Percentiles rank a stretch among this genome's conserved stretches.
phyloP scores from a whole-genome alignment of 2,329 filamentous ascomycete species.

The Sarocladium oryzae region DNA sequence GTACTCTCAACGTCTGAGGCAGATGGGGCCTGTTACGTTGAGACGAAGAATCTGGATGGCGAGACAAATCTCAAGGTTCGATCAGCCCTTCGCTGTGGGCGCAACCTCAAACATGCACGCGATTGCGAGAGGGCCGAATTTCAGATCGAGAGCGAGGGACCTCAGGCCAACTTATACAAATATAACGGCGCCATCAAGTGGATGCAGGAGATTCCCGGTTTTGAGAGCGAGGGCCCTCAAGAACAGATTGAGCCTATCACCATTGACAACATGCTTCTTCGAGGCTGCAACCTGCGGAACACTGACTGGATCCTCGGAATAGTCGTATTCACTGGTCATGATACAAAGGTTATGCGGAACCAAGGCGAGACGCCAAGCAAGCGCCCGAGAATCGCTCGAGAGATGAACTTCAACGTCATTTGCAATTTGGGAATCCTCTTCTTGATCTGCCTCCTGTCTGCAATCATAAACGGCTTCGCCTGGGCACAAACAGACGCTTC shows the following conservation, averaged over 20 bases:
- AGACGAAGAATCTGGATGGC: constrained; percentile 96
- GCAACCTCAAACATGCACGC: constrained; percentile 75
- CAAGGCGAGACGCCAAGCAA: constrained; percentile 93
- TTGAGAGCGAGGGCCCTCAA: constrained; percentile 54
- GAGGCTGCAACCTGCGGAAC: constrained; percentile 89
- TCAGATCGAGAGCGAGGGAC: constrained; percentile 79
- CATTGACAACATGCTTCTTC: constrained; percentile 91
- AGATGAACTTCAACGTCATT: constrained; percentile 94
- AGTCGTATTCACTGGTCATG: constrained; percentile 88
- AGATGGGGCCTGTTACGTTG: constrained; percentile 92
- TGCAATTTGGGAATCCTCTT: constrained; percentile 93
- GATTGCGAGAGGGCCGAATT: constrained; percentile 92
- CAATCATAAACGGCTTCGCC: constrained; percentile 74
- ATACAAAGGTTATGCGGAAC: constrained; percentile 99
- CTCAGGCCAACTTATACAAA: constrained; percentile 90
- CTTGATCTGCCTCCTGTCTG: constrained; percentile 80
- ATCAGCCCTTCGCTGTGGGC: constrained; percentile 80
- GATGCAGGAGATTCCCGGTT: constrained; percentile 64
- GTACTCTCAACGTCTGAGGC: constrained; percentile 88
- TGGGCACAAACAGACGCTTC: constrained; percentile 74
- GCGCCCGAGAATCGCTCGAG: constrained; percentile 80
- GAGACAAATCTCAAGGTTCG: constrained; percentile 97
- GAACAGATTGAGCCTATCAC: constrained; percentile 88
- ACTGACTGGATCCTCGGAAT: constrained; percentile 94
- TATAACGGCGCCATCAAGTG: constrained; percentile 89